A percentile compares a stretch with the other conserved stretches of the same genome.
Conservation (phyloP, 768 basidiomycete genomes). For the Auricularia heimuer region DNA sequence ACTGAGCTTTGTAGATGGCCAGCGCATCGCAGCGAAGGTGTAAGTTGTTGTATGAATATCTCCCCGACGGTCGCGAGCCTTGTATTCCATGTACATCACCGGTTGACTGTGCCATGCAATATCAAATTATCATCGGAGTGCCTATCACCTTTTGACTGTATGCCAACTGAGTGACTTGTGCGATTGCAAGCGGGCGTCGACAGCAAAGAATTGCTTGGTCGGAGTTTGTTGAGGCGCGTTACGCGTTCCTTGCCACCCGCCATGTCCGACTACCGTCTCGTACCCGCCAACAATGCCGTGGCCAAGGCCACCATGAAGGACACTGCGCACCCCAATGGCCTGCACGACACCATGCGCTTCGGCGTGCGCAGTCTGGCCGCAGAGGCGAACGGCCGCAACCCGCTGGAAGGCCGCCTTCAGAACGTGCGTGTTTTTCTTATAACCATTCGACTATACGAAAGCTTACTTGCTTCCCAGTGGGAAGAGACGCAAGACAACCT, state of each 20-base stretch:
- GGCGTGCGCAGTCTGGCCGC: slow-evolving; percentile 75
- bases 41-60: not conserved
- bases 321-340: slow-evolving; percentile 65
- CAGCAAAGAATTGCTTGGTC: not conserved
- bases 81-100: not conserved
- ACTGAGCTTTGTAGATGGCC: not conserved
- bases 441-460: no score
- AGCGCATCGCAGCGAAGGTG: not conserved
- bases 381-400: slow-evolving; percentile 52
- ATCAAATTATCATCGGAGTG: no score
- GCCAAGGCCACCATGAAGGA: slow-evolving; percentile 57
- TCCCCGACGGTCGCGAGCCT: not conserved
- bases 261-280: slow-evolving; percentile 35
- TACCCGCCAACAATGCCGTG: slow-evolving; percentile 36
- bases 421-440: slow-evolving; percentile 41
- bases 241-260: not conserved
- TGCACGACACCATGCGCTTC: slow-evolving; percentile 82
- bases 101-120: no score
- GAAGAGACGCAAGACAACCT: slow-evolving; percentile 84
- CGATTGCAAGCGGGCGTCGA: not conserved
- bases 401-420: slow-evolving; percentile 61
- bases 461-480: slow-evolving; percentile 51
- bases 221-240: not conserved
- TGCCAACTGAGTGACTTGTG: no score
- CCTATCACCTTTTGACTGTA: no score